Evolutionary conservation across 768 basidiomycete species (phyloP), one percentile per base, ranked within the genome.

Genomic region (Tylopilus felleus): DNA sequence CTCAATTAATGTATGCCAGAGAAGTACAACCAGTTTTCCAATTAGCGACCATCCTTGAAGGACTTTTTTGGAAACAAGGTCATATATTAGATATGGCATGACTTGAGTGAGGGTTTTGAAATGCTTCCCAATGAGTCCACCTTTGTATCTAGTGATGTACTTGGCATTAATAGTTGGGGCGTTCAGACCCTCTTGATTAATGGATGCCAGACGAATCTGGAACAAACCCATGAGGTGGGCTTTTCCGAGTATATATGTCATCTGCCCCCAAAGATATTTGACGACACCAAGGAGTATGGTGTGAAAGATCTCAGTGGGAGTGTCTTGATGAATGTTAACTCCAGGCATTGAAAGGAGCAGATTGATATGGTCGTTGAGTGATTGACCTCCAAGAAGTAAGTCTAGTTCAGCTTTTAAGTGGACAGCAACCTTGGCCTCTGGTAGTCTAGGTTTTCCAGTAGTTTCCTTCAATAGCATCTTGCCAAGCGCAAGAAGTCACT

Each of bases 1-100:
- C 0, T 55, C 42, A n/a, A 80, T 79, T 53, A 71, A 66, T 0
- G 69, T 67, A 10, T 75, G 58, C 79, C 79, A 80, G 0, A 80
- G 59, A 0, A 77, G 61, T 0, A 75, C 71, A 0, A 65, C 44
- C 0, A 79, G 66, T 10, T 68, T 63, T 0, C 74, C 74, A 16
- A 74, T 59, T 0, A 72, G 62, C 10, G 66, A 67, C 38, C 69
- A 73, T 0, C 71, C 56, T 8, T 49, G 10, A 19, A 75, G 69
- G 1, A 67, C 62, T 2, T 5, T 35, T 0, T 31, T 3, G 7
- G 62, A 57, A 0, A 70, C 60, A 5, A 79, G 61, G 19, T 74
- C 68, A 19, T 75, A 65, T 0, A 73, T 51, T 0, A 67, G 48
- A 40, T 60, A 67, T 0, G 67, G 60, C 54, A 69, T 73, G 0